phyloP scores from a whole-genome alignment of 371 early-diverging fungal genomes.

The Rhizopus arrhizus region DNA sequence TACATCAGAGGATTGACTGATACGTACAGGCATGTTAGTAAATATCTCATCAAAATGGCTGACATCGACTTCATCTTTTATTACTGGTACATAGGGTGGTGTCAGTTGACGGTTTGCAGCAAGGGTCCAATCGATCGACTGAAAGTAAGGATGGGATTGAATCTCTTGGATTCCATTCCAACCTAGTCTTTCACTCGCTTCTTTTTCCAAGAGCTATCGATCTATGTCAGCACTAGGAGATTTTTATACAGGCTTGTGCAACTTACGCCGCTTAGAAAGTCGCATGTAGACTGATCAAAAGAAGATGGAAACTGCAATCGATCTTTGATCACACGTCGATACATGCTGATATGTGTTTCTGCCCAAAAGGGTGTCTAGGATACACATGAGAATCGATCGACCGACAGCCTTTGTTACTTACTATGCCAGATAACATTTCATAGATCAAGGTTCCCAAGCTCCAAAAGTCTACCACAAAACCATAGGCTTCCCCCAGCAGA shows the following conservation, averaged over 20 bases:
- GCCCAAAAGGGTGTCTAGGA: slow-evolving; percentile 83
- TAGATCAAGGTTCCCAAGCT: slow-evolving; percentile 92
- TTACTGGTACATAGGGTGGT: slow-evolving; percentile 59
- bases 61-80: slow-evolving; percentile 55
- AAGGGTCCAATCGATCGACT: slow-evolving; percentile 68
- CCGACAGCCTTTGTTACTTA: slow-evolving; percentile 11
- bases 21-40: slow-evolving; percentile 56
- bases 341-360: slow-evolving; percentile 79
- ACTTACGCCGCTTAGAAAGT: slow-evolving; percentile 65
- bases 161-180: slow-evolving; percentile 61
- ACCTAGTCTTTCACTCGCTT: slow-evolving; percentile 67
- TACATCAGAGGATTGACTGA: slow-evolving; percentile 33
- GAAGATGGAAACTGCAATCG: slow-evolving; percentile 69
- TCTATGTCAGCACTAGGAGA: neutral
- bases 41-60: slow-evolving; percentile 68
- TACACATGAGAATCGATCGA: slow-evolving; percentile 5
- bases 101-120: slow-evolving; percentile 53
- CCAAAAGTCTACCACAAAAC: slow-evolving; percentile 96
- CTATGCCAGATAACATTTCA: slow-evolving; percentile 77
- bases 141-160: slow-evolving; percentile 70
- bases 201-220: slow-evolving; percentile 66
- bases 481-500: slow-evolving; percentile 78
- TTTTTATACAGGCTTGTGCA: neutral
- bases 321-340: slow-evolving; percentile 76
- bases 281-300: slow-evolving; percentile 57